Conservation (phyloP, 441 rosid species). For the Euphorbia schlechtendalii region DNA sequence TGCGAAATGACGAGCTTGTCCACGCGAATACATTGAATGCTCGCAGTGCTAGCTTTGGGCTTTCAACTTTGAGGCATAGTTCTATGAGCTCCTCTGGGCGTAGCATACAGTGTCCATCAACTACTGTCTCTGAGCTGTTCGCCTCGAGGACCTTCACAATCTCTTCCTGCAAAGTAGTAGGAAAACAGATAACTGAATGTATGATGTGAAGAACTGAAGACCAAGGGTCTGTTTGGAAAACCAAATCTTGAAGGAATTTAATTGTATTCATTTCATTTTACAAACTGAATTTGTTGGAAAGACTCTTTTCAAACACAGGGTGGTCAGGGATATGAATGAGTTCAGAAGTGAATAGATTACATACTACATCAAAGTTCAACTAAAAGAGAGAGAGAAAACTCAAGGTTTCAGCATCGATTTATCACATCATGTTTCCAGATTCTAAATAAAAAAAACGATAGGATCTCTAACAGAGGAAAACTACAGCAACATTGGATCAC, state of each 20-base stretch:
- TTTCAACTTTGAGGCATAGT: conserved; percentile 51
- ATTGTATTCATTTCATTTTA: no score
- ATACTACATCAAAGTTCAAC: not conserved
- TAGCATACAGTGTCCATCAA: conserved; percentile 34
- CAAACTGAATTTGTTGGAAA: no score
- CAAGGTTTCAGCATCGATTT: not conserved
- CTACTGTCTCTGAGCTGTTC: conserved; percentile 30
- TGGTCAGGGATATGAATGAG: no score
- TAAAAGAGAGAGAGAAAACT: not conserved
- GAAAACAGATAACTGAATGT: not conserved
- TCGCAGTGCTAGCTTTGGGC: conserved; percentile 44
- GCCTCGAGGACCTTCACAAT: conserved; percentile 35
- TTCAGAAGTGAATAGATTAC: not conserved
- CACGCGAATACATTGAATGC: conserved; percentile 87
- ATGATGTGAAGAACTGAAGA: not conserved
- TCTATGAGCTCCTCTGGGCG: conserved; percentile 70
- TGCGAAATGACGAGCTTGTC: conserved; percentile 71
- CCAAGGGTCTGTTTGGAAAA: no score
- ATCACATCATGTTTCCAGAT: not conserved
- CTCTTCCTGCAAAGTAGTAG: conserved; percentile 50
- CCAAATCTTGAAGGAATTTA: no score
- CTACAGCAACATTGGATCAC: not conserved
- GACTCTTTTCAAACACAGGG: no score
- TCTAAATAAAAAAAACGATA: not conserved
- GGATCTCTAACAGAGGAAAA: not conserved